Percentiles rank a stretch among this genome's conserved stretches.
Evolutionary conservation across 495 filamentous ascomycete species (phyloP).

Genomic region (Astrothelium macrocarpum): DNA sequence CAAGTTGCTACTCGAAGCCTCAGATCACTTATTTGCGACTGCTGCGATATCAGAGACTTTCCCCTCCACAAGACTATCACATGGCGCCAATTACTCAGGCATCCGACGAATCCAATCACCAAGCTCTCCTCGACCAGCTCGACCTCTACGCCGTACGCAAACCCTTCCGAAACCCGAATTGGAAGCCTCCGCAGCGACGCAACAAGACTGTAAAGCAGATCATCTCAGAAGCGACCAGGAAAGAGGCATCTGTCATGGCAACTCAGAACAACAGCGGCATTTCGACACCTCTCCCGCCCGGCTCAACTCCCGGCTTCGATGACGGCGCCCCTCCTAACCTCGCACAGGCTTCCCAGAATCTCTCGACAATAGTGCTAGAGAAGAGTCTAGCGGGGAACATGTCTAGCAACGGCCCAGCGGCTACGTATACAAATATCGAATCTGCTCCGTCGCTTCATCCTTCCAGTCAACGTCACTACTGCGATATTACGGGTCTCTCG

Average conservation of each 20-base stretch:
- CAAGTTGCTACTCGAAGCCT: too few species aligned
- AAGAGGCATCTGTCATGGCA: constrained; percentile 50
- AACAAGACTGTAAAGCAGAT: constrained; percentile 99
- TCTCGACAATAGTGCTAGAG: constrained; percentile 77
- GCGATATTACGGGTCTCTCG: constrained; percentile 85
- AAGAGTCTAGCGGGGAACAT: constrained; percentile 38
- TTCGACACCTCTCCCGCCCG: constrained; percentile 55
- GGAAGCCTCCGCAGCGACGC: constrained; percentile 85
- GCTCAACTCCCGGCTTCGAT: constrained; percentile 35
- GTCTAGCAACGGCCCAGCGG: constrained; percentile 43
- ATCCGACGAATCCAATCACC: constrained; percentile 33
- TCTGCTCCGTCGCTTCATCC: constrained; percentile 72
- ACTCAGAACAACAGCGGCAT: constrained; percentile 76
- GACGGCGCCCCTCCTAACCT: constrained; percentile 61
- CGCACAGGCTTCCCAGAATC: constrained; percentile 70
- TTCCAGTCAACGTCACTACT: constrained; percentile 70
- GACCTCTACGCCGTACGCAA: constrained; percentile 75
- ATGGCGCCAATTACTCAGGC: constrained; percentile 37
- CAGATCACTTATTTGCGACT: too few species aligned
- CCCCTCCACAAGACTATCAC: constrained; percentile 3
- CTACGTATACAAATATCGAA: constrained; percentile 93
- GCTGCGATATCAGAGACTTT: too few species aligned
- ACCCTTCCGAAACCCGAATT: constrained; percentile 77
- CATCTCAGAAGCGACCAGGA: constrained; percentile 74
- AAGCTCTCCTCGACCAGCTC: constrained; percentile 63